Percentiles rank a stretch among this genome's conserved stretches.
These are phyloP conservation scores for Saksenaea vasiformis DNA, from an alignment of 371 early-diverging fungal genomes.

Conservation along the genomic window DNA sequence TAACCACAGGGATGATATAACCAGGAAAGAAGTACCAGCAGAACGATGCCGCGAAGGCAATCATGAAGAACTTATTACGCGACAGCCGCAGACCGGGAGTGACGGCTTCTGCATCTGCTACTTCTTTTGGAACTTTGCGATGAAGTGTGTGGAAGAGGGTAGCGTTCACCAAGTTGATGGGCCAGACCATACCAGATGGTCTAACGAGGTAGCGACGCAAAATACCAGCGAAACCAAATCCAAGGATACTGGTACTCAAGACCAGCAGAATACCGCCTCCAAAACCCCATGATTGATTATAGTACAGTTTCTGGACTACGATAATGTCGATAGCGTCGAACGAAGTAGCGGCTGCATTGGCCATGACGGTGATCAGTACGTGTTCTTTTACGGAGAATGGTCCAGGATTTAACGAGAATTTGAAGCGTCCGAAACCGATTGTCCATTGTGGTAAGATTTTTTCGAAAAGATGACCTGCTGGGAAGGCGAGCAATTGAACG, in stretches of 20 bases:
- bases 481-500: slow-evolving; percentile 71
- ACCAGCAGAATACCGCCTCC: slow-evolving; percentile 65
- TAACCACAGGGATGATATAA: slow-evolving; percentile 57
- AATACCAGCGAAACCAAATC: slow-evolving; percentile 86
- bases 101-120: slow-evolving; percentile 31
- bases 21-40: slow-evolving; percentile 57
- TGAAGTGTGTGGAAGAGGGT: slow-evolving; percentile 80
- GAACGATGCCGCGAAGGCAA: slow-evolving; percentile 49
- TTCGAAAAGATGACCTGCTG: slow-evolving; percentile 65
- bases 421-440: slow-evolving; percentile 24
- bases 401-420: slow-evolving; percentile 67
- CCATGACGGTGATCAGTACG: slow-evolving; percentile 63
- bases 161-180: slow-evolving; percentile 70
- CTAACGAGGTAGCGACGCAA: slow-evolving; percentile 76
- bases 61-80: slow-evolving; percentile 67
- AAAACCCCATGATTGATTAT: slow-evolving; percentile 65
- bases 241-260: slow-evolving; percentile 69
- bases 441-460: slow-evolving; percentile 50
- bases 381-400: slow-evolving; percentile 82
- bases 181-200: slow-evolving; percentile 87
- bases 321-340: slow-evolving; percentile 77
- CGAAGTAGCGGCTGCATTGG: slow-evolving; percentile 62
- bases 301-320: slow-evolving; percentile 67
- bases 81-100: slow-evolving; percentile 32
- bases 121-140: slow-evolving; percentile 38